A percentile compares a stretch with the other conserved stretches of the same genome.
These are phyloP conservation scores for Limnomonas spitsbergensis DNA, from an alignment of 139 green algal species.

Conservation along the genomic window DNA sequence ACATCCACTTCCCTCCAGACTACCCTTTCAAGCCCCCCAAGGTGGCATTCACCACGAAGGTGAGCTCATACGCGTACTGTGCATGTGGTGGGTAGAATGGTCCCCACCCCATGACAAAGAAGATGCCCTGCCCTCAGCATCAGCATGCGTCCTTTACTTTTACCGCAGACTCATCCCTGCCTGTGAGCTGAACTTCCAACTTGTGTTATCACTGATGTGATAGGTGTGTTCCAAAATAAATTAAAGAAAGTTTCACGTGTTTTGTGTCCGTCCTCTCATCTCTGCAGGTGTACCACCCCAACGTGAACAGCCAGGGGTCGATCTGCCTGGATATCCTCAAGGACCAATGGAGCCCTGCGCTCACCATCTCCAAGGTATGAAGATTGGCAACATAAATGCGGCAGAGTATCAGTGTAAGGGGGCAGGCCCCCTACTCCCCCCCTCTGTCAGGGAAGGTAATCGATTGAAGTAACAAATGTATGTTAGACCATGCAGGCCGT, in stretches of 20 bases:
- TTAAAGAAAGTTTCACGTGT: too few relatives aligned
- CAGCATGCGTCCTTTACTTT: too few relatives aligned
- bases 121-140: too few relatives aligned
- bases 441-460: background rate
- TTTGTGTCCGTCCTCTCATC: background rate
- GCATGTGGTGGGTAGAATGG: too few relatives aligned
- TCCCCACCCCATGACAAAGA: too few relatives aligned
- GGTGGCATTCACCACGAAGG: slow-evolving; percentile 93
- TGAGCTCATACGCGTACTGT: slow-evolving; percentile 1
- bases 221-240: too few relatives aligned
- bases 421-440: too few relatives aligned
- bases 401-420: too few relatives aligned
- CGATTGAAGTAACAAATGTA: background rate
- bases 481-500: too few relatives aligned
- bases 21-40: slow-evolving; percentile 92
- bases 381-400: background rate
- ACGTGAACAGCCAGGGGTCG: slow-evolving; percentile 93
- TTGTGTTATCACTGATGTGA: too few relatives aligned
- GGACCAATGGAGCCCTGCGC: slow-evolving; percentile 94
- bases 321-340: slow-evolving; percentile 99
- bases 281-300: slow-evolving; percentile 93
- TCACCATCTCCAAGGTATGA: slow-evolving; percentile 94
- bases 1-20: slow-evolving; percentile 87
- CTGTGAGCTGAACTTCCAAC: too few relatives aligned
- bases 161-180: too few relatives aligned